Evolutionary conservation across 352 stramenopile genomes (phyloP).

Genomic region (Phytophthora tentaculata): DNA sequence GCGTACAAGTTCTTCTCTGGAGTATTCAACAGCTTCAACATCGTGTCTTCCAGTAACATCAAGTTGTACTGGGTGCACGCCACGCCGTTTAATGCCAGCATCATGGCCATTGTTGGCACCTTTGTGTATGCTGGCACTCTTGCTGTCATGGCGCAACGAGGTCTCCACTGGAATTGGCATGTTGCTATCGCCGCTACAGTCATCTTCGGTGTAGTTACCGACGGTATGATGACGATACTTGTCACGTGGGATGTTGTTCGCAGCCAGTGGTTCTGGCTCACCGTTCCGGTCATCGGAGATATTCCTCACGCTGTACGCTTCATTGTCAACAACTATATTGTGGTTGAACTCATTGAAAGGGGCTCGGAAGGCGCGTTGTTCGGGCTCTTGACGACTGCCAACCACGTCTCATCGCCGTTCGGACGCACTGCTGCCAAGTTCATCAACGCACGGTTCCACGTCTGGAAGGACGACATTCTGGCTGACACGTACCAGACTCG

Average conservation of each 20-base stretch:
- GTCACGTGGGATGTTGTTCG: conserved; percentile 53
- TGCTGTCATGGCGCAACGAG: conserved; percentile 45
- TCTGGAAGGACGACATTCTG: conserved; percentile 60
- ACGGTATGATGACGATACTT: conserved; percentile 56
- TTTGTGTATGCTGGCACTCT: conserved; percentile 52
- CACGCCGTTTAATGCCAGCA: conserved; percentile 55
- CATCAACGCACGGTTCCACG: conserved; percentile 54
- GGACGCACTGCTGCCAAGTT: conserved; percentile 53
- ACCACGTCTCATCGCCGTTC: conserved; percentile 56
- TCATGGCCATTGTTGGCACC: conserved; percentile 55
- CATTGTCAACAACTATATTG: conserved; percentile 57
- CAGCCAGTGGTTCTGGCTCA: conserved; percentile 68
- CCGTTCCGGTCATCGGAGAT: conserved; percentile 51
- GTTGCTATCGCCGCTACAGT: conserved; percentile 44
- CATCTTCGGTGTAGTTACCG: conserved; percentile 39
- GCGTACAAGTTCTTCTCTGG: conserved; percentile 67
- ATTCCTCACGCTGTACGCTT: conserved; percentile 52
- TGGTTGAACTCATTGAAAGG: conserved; percentile 55
- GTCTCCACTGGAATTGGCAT: conserved; percentile 65
- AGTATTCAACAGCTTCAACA: conserved; percentile 69
- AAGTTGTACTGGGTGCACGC: conserved; percentile 61
- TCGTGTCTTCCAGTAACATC: conserved; percentile 52
- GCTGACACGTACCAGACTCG: conserved; percentile 50
- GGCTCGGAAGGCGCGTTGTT: conserved; percentile 61
- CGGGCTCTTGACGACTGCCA: conserved; percentile 51